Evolutionary conservation across 441 rosid species (phyloP).

Genomic region (Erodium trifolium): DNA sequence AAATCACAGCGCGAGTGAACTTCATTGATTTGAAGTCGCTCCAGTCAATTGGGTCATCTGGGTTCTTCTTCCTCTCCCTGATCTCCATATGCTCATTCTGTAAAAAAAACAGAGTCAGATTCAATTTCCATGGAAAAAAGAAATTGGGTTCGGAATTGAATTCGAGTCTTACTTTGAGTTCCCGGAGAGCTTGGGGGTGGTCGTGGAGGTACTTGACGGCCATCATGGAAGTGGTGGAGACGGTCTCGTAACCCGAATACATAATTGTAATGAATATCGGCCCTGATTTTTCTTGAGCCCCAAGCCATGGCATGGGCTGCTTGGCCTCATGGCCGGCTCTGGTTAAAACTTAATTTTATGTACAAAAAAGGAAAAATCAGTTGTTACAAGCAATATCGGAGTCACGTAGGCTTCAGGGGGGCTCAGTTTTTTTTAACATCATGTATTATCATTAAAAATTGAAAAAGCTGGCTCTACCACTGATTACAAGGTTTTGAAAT

Average conservation of each 20-base stretch:
- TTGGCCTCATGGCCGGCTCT: too few species aligned
- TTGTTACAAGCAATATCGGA: too few species aligned
- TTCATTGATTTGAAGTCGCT: constrained; percentile 66
- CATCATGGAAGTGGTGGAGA: constrained; percentile 92
- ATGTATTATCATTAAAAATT: too few species aligned
- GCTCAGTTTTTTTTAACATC: too few species aligned
- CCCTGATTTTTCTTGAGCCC: too few species aligned
- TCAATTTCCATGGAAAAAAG: background rate
- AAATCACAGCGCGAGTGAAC: constrained; percentile 81
- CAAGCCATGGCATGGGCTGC: too few species aligned
- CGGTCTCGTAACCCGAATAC: constrained; percentile 89
- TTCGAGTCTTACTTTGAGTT: constrained; percentile 51
- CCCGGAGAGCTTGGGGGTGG: constrained; percentile 62
- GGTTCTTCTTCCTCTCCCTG: constrained; percentile 44
- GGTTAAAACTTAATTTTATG: too few species aligned
- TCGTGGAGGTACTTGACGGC: constrained; percentile 80
- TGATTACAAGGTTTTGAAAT: too few species aligned
- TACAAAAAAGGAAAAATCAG: too few species aligned
- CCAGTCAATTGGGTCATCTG: constrained; percentile 52
- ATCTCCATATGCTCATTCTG: constrained; percentile 66
- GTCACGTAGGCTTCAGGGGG: too few species aligned
- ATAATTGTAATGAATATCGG: constrained; percentile 62
- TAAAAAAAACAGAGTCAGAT: constrained; percentile 2
- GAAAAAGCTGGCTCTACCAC: too few species aligned
- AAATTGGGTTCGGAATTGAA: too few species aligned